Base-by-base conservation (phyloP, 2,329 filamentous ascomycete genomes). In the Ophiognomonia clavigignenti-juglandacearum region DNA sequence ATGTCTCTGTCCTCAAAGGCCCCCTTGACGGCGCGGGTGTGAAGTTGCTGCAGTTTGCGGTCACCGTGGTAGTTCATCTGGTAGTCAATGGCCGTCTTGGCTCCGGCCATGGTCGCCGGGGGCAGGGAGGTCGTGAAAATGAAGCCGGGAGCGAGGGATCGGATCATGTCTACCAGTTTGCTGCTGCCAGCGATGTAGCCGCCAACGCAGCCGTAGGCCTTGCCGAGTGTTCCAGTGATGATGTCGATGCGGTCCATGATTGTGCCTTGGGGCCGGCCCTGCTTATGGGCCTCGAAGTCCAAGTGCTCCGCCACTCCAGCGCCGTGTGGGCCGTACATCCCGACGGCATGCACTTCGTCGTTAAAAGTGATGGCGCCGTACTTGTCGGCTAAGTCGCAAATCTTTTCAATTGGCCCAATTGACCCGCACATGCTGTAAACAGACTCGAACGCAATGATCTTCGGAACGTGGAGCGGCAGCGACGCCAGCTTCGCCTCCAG, bases 371-470 rank as follows among this genome's bases (percentile, higher is more conserved):
- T 83, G 32, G 93, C 93, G 50, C 93, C 93, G 64, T 98, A 98
- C 73, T 96, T 96, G 54, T 97, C 91, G 9, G 93, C 92, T 45
- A 98, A 73, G 64, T 98, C 90, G 65, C 92, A 97, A 53, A 98
- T 97, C 62, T 85, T 85, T 69, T 91, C 88, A 57, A 98, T 98
- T 1, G 93, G 93, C 0, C 90, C 93, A 63, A 98, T 88, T 14
- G 90, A 96, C 53, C 93, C 93, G 64, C 93, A 98, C 93, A 98
- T 98, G 73, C 90, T 96, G 72, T 98, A 98, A 4, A 98, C 93
- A 24, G 90, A 96, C 71, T 98, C 93, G 56, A 97, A 98, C 3
- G 93, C 93, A 56, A 98, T 98, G 56, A 98, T 96, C 75, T 98
- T 98, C 48, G 93, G 93, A 29, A 88, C 80, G 51, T 93, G 78